Evolutionary conservation across 2,329 filamentous ascomycete species (phyloP).

Genomic region (Sporothrix sp.): DNA sequence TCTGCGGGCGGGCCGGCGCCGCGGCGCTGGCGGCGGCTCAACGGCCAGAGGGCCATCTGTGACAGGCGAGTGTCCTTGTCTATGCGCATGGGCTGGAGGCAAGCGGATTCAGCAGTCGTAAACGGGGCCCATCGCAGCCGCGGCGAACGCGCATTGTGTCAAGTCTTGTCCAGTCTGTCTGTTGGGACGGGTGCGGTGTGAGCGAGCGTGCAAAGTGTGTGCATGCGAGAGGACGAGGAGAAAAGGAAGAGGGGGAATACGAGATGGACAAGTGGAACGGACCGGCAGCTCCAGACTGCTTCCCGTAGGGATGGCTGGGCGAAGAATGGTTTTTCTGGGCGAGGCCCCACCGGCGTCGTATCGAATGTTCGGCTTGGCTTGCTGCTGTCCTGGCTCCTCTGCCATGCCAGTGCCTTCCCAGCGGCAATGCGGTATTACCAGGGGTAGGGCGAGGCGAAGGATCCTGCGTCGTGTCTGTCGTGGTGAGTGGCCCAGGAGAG

Average conservation of each 20-base stretch:
- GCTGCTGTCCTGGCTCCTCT: no score
- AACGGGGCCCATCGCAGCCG: background rate
- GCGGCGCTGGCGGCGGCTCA: constrained; percentile 57
- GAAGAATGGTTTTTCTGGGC: no score
- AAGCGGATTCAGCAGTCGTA: background rate
- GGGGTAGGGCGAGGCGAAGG: background rate
- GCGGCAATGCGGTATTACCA: constrained; percentile 2
- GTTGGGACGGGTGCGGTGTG: no score
- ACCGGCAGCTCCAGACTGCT: no score
- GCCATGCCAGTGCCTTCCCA: background rate
- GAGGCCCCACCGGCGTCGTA: no score
- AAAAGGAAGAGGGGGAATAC: background rate
- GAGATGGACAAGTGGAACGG: background rate
- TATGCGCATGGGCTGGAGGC: background rate
- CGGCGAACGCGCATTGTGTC: constrained; percentile 10
- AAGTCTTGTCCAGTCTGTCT: no score
- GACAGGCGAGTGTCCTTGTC: no score
- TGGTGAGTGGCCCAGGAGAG: no score
- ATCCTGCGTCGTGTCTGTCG: background rate
- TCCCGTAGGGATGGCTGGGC: no score
- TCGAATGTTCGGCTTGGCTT: no score
- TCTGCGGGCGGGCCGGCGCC: constrained; percentile 43
- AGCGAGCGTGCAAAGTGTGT: no score
- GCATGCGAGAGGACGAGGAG: background rate
- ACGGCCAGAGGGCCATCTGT: constrained; percentile 79